Evolutionary conservation across 768 basidiomycete genomes (phyloP), one percentile per base, ranked within the genome.

Genomic region (Crucibulum laeve): DNA sequence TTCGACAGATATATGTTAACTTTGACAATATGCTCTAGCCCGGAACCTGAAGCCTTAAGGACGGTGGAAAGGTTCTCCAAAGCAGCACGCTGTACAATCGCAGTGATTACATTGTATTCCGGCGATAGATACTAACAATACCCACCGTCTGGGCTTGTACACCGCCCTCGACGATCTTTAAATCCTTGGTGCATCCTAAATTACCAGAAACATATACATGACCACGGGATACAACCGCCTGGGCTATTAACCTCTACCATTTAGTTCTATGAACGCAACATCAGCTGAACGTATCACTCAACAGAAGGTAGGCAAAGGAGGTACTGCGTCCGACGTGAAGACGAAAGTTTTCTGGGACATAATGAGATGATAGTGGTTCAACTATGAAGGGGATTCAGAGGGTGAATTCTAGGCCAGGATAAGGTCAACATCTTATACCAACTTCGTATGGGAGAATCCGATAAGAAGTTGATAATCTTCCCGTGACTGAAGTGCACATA

Each of bases 11-110:
- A 74, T 5, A 72, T 52, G 46, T 69, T 71, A 5, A 59, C 67
- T 53, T 72, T 71, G 44, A 72, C 59, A 14, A 70, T 65, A 33
- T 69, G 63, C 24, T 67, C 60, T n/a, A 71, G 56, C 7, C 57
- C 59, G 2, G 71, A 71, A 14, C 68, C 68, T 2, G 68, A 61
- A 24, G 67, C 70, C 40, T 68, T 60, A 13, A 72, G 59, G n/a
- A 72, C 61, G 36, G 62, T 57, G 2, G 54, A 51, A n/a, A 72
- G 50, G 44, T 74, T 71, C 46, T 68, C 61, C 32, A 71, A 42
- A 4, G 66, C 65, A 6, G 59, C 61, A 14, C 63, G 62, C 67
- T 72, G 25, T 15, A 25, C 3, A 30, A n/a, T 19, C 5, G 10
- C 19, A 24, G 21, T 24, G 19, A 17, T 18, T 14, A 28, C 5